These are phyloP conservation scores for Chamaecrista fasciculata DNA, from an alignment of 306 rosid species.

Conservation along the genomic window DNA sequence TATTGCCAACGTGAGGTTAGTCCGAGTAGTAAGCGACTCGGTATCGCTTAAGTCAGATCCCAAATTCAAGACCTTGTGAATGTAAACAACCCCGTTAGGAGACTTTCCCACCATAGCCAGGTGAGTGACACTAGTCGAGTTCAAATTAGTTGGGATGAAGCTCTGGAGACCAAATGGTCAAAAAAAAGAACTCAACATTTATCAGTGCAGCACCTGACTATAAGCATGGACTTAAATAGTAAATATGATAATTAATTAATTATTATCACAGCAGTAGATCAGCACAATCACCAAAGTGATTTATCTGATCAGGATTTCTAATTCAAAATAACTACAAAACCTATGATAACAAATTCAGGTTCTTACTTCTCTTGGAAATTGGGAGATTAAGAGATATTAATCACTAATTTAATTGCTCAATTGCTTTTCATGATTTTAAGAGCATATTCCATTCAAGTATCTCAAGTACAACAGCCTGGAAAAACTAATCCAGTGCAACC, in stretches of 20 bases:
- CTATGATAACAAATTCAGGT: neutral
- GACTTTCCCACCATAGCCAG: too few species aligned
- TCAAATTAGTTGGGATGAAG: too few species aligned
- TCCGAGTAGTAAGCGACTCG: too few species aligned
- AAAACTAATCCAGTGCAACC: neutral
- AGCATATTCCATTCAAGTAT: neutral
- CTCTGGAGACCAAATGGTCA: too few species aligned
- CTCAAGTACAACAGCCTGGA: neutral
- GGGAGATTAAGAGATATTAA: neutral
- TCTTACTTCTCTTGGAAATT: slow-evolving; percentile 11
- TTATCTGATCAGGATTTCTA: slow-evolving; percentile 1
- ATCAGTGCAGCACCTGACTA: neutral
- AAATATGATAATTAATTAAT: neutral
- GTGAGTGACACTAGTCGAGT: too few species aligned
- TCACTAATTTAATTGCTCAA: neutral
- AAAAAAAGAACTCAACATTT: too few species aligned
- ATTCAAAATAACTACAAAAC: neutral
- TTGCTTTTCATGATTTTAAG: neutral
- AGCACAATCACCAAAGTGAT: neutral
- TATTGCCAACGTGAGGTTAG: too few species aligned
- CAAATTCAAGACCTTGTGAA: too few species aligned
- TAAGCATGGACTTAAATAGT: neutral
- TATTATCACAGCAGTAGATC: slow-evolving; percentile 5
- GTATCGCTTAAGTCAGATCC: too few species aligned
- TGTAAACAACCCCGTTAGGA: too few species aligned